Conservation (phyloP, 192 early-diverging fungal species). For the Backusella luteola region DNA sequence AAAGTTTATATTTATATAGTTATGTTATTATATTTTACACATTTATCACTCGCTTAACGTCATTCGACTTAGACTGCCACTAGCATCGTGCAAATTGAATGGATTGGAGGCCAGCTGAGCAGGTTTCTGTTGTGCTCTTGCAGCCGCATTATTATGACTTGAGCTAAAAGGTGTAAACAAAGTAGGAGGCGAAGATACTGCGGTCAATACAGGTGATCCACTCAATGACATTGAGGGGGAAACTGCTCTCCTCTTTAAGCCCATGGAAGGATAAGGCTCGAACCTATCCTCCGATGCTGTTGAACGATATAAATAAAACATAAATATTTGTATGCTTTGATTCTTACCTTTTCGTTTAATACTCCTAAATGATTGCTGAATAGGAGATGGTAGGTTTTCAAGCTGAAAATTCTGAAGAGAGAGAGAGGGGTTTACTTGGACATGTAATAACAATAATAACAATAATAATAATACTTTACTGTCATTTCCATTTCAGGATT, state of each 20-base stretch:
- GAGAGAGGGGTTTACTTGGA: not conserved
- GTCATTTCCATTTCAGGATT: conserved; percentile 39
- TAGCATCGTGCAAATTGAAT: conserved; percentile 34
- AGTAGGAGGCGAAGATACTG: conserved; percentile 24
- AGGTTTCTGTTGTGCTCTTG: conserved; percentile 23
- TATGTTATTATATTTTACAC: not conserved
- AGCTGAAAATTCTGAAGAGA: conserved; percentile 25
- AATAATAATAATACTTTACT: conserved; percentile 9
- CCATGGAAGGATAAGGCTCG: conserved; percentile 12
- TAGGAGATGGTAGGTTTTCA: conserved; percentile 29
- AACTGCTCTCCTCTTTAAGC: conserved; percentile 30
- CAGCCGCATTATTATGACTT: conserved; percentile 27
- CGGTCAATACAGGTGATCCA: conserved; percentile 29
- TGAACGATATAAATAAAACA: not conserved
- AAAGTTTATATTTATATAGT: not conserved
- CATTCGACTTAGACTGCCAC: conserved; percentile 34
- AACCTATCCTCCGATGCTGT: conserved; percentile 29
- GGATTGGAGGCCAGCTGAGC: conserved; percentile 1
- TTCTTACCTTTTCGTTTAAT: conserved; percentile 29
- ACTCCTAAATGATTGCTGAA: conserved; percentile 13
- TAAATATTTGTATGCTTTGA: not conserved
- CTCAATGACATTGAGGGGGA: conserved; percentile 30
- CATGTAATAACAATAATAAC: not conserved
- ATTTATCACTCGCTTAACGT: conserved; percentile 23
- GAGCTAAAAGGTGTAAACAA: conserved; percentile 10